Evolutionary conservation across 139 green algal species (phyloP).

Genomic region (Parachlorella kessleri): DNA sequence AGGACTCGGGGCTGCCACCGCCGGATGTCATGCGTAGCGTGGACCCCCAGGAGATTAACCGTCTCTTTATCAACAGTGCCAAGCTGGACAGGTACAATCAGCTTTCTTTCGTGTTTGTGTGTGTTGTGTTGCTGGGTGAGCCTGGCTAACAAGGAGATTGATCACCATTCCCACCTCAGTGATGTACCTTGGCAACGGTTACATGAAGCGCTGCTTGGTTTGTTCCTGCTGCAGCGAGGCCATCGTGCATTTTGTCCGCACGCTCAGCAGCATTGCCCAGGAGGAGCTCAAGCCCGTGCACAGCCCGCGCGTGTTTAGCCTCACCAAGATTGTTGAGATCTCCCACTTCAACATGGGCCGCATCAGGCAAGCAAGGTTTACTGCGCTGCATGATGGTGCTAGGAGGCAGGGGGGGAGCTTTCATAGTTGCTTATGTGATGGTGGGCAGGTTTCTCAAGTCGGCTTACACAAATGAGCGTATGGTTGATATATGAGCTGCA

Average conservation of each 20-base stretch:
- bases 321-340: conserved; percentile 98
- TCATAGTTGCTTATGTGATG: too few species aligned
- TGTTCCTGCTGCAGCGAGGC: conserved; percentile 67
- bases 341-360: conserved; percentile 98
- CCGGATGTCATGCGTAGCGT: conserved; percentile 58
- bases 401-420: too few species aligned
- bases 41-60: conserved; percentile 62
- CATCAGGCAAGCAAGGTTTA: conserved; percentile 66
- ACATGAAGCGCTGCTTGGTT: not conserved
- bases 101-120: not conserved
- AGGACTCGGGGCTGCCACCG: conserved; percentile 20
- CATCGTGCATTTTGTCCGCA: conserved; percentile 91
- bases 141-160: not conserved
- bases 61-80: conserved; percentile 64
- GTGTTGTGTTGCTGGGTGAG: conserved; percentile 20
- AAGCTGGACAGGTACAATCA: conserved; percentile 44
- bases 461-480: too few species aligned
- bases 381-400: too few species aligned
- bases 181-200: not conserved
- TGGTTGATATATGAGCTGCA: not conserved
- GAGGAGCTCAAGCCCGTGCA: conserved; percentile 63
- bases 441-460: too few species aligned
- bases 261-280: conserved; percentile 69
- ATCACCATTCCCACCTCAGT: not conserved
- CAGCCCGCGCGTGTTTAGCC: conserved; percentile 85